Evolutionary conservation across 2,329 filamentous ascomycete genomes (phyloP).

Genomic region (Botryotinia narcissicola): DNA sequence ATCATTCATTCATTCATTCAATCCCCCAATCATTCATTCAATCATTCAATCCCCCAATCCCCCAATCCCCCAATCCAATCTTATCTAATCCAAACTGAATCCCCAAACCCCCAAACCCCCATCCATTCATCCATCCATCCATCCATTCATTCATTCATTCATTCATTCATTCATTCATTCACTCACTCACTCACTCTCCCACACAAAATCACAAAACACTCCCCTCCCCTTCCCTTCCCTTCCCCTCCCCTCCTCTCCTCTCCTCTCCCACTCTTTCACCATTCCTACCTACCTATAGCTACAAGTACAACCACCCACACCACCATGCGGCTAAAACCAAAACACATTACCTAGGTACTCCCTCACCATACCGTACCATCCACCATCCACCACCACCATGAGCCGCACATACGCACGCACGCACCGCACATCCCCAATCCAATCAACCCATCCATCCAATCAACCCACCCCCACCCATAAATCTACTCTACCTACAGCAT

Average conservation of each 20-base stretch:
- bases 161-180: too few relatives aligned
- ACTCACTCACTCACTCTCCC: too few relatives aligned
- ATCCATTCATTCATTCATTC: background rate
- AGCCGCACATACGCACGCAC: constrained; percentile 2
- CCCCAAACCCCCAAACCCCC: background rate
- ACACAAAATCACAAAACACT: background rate
- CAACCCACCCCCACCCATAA: background rate
- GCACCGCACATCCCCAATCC: background rate
- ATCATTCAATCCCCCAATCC: too few relatives aligned
- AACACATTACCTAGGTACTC: too few relatives aligned
- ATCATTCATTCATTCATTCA: too few relatives aligned
- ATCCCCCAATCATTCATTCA: background rate
- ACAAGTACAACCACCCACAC: too few relatives aligned
- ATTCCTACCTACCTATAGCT: too few relatives aligned
- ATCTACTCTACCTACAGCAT: background rate
- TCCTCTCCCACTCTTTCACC: constrained; percentile 1
- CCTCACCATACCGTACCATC: too few relatives aligned
- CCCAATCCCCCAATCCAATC: background rate
- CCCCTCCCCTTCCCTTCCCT: background rate
- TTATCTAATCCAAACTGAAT: background rate
- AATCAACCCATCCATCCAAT: background rate
- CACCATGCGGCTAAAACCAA: constrained; percentile 15
- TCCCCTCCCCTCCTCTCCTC: background rate
- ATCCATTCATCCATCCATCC: too few relatives aligned
- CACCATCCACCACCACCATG: background rate